Evolutionary conservation across 805 yeast genomes (phyloP).

Genomic region (Barnettozyma vustinii): DNA sequence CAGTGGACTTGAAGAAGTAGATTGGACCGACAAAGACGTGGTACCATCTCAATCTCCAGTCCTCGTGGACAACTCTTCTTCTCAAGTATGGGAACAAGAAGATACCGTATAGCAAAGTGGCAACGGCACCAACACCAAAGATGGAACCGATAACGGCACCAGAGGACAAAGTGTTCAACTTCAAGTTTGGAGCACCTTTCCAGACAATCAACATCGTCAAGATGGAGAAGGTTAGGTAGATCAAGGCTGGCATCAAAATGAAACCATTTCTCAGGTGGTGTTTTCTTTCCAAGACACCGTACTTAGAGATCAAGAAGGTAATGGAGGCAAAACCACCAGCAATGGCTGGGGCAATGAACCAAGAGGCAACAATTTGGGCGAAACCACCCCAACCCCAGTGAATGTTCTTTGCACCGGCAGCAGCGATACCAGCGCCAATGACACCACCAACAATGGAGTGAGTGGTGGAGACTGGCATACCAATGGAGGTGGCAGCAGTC

Average conservation of each 20-base stretch:
- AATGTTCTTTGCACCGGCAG: slow-evolving; percentile 55
- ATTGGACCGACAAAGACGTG: slow-evolving; percentile 54
- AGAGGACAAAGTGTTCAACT: slow-evolving; percentile 46
- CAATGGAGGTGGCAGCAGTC: slow-evolving; percentile 56
- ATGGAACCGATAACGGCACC: slow-evolving; percentile 54
- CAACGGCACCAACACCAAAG: slow-evolving; percentile 60
- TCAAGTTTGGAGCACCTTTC: slow-evolving; percentile 72
- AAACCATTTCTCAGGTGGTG: slow-evolving; percentile 52
- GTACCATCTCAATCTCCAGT: slow-evolving; percentile 60
- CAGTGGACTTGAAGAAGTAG: slow-evolving; percentile 47
- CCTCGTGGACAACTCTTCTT: slow-evolving; percentile 54
- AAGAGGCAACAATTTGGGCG: slow-evolving; percentile 67
- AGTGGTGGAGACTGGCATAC: slow-evolving; percentile 79
- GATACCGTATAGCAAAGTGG: slow-evolving; percentile 42
- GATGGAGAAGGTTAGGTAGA: slow-evolving; percentile 53
- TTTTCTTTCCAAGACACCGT: slow-evolving; percentile 53
- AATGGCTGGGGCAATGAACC: slow-evolving; percentile 72
- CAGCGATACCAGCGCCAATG: slow-evolving; percentile 71
- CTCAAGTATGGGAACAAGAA: slow-evolving; percentile 58
- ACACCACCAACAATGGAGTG: slow-evolving; percentile 75
- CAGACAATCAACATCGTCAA: slow-evolving; percentile 74
- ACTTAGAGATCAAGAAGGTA: slow-evolving; percentile 56
- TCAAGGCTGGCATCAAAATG: slow-evolving; percentile 52
- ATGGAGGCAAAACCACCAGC: slow-evolving; percentile 61
- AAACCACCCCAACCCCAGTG: slow-evolving; percentile 77